Evolutionary conservation across 2,329 filamentous ascomycete species (phyloP).

Genomic region (Ceratocystis albifundus): DNA sequence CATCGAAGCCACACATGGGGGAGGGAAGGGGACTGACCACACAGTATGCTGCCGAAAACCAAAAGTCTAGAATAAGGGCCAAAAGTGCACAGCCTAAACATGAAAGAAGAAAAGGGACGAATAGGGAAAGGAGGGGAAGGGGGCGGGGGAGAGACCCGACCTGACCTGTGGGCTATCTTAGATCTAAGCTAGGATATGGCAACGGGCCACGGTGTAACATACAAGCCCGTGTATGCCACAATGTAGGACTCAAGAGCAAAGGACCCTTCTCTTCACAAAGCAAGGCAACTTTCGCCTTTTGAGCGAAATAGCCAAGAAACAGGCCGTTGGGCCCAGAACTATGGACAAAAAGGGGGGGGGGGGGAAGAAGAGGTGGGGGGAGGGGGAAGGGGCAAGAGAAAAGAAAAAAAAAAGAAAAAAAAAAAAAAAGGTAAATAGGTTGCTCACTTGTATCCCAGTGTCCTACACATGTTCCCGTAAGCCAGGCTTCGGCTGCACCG

Average conservation of each 20-base stretch:
- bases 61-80: background rate
- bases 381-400: background rate
- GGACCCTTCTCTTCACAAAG: background rate
- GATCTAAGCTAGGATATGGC: background rate
- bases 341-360: background rate
- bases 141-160: background rate
- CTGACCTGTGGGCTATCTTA: background rate
- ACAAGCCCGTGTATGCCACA: background rate
- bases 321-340: background rate
- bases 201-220: constrained; percentile 3
- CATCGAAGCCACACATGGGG: background rate
- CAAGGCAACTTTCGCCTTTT: background rate
- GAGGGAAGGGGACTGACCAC: background rate
- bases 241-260: background rate
- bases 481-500: background rate
- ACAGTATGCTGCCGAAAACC: background rate
- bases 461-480: constrained; percentile 3
- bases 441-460: background rate
- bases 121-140: background rate
- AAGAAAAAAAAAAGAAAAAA: no score
- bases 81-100: background rate
- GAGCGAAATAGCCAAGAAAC: constrained; percentile 4
- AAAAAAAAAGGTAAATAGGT: constrained; percentile 1
- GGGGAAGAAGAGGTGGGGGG: background rate
- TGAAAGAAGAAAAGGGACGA: background rate